These are phyloP conservation scores for Plenodomus lindquistii DNA, from an alignment of 2,329 filamentous ascomycete species.

Conservation along the genomic window DNA sequence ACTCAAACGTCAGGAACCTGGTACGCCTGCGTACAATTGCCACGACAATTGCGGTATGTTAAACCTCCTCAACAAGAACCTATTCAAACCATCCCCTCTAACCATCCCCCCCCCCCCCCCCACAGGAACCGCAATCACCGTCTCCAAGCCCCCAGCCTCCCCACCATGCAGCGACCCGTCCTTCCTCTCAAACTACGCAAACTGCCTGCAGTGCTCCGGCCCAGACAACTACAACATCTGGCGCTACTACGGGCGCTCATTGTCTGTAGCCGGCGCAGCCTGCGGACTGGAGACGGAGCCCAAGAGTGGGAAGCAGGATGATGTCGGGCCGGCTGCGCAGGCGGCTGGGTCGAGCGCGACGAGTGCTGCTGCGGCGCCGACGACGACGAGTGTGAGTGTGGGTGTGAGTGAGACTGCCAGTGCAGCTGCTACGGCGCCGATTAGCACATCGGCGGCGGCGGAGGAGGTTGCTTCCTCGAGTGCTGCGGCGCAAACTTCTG, in stretches of 20 bases:
- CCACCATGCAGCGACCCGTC: conserved; percentile 43
- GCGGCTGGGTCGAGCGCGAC: background rate
- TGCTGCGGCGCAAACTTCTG: conserved; percentile 15
- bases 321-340: conserved; percentile 17
- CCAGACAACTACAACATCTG: conserved; percentile 51
- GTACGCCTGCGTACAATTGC: conserved; percentile 53
- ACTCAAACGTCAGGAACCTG: conserved; percentile 52
- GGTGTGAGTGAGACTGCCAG: conserved; percentile 4
- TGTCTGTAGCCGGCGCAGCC: conserved; percentile 38
- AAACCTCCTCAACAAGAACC: background rate
- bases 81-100: conserved; percentile 14
- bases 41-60: conserved; percentile 56
- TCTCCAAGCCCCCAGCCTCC: conserved; percentile 32
- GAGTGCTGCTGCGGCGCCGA: conserved; percentile 6
- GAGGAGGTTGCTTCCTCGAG: background rate
- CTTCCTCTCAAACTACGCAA: conserved; percentile 50
- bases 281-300: conserved; percentile 26
- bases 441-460: no score
- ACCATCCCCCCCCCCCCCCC: conserved; percentile 3
- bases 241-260: conserved; percentile 48
- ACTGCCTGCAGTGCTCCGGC: conserved; percentile 51
- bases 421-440: no score
- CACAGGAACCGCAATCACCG: conserved; percentile 38
- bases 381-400: conserved; percentile 8
- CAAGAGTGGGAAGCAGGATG: conserved; percentile 21